Evolutionary conservation across 83 land plant species (phyloP).

Genomic region (Larix sibirica): DNA sequence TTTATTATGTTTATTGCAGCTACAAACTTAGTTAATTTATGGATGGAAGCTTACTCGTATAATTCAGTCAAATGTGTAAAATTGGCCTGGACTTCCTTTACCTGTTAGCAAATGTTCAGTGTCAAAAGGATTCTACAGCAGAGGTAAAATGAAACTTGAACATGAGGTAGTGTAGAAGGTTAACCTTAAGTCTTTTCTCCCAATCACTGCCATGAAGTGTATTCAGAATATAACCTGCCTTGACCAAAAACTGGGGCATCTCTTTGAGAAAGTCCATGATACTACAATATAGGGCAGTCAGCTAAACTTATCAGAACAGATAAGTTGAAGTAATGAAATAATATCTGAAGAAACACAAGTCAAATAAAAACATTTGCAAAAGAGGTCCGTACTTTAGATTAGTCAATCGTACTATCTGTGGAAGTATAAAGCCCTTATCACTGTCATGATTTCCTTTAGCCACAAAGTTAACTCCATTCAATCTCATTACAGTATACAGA

Average conservation of each 20-base stretch:
- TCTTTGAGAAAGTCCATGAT: constrained; percentile 67
- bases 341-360: neutral
- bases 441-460: constrained; percentile 16
- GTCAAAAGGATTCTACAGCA: neutral
- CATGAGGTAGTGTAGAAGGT: neutral
- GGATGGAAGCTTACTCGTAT: constrained; percentile 57
- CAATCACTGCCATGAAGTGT: constrained; percentile 71
- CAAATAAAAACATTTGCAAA: neutral
- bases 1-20: neutral
- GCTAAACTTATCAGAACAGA: constrained; percentile 22
- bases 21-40: neutral
- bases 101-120: constrained; percentile 31
- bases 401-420: constrained; percentile 61
- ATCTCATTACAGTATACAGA: constrained; percentile 47
- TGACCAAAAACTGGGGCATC: constrained; percentile 68
- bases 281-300: constrained; percentile 22
- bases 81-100: constrained; percentile 74
- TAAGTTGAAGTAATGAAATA: neutral
- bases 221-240: constrained; percentile 50
- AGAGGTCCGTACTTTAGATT: constrained; percentile 52
- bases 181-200: constrained; percentile 85
- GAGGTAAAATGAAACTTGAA: neutral
- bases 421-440: constrained; percentile 42
- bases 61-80: constrained; percentile 69
- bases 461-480: constrained; percentile 24